phyloP scores from a whole-genome alignment of 352 stramenopile species.

The Phytophthora meadii region DNA sequence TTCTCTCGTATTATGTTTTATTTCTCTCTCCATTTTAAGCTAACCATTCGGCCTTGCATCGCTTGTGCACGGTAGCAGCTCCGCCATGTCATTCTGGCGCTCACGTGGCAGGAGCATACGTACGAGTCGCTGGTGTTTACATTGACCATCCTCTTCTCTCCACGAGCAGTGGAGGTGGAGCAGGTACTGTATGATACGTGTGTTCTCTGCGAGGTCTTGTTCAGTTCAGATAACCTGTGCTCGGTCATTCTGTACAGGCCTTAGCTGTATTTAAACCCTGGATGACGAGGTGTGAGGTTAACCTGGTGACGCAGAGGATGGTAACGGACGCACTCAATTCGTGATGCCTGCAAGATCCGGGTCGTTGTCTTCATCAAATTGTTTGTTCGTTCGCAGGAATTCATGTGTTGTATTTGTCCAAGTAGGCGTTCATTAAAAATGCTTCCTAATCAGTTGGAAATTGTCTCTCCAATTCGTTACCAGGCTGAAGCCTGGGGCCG shows the following conservation, averaged over 20 bases:
- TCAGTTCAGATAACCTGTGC: conserved; percentile 2
- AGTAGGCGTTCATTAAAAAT: too few species aligned
- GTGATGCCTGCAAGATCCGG: conserved; percentile 1
- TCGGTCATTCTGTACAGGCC: conserved; percentile 6
- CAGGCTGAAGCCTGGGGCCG: too few species aligned
- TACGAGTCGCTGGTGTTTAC: conserved; percentile 8
- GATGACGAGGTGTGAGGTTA: conserved; percentile 15
- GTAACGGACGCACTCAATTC: conserved; percentile 17
- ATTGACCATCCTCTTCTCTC: conserved; percentile 28
- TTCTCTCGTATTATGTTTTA: neutral
- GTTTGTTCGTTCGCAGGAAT: too few species aligned
- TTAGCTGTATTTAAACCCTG: conserved; percentile 22
- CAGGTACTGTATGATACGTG: conserved; percentile 3
- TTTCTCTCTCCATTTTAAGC: neutral
- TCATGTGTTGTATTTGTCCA: too few species aligned
- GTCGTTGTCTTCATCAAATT: too few species aligned
- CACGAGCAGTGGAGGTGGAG: conserved; percentile 16
- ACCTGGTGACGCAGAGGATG: conserved; percentile 21
- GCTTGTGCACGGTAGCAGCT: conserved; percentile 7
- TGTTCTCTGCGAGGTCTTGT: neutral
- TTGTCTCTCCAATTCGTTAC: too few species aligned
- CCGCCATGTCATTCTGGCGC: conserved; percentile 13
- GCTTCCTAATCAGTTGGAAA: too few species aligned
- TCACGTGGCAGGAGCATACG: conserved; percentile 22
- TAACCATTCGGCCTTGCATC: neutral